Conservation (phyloP, 129 eudicot genomes). For the Flaveria brownii region DNA sequence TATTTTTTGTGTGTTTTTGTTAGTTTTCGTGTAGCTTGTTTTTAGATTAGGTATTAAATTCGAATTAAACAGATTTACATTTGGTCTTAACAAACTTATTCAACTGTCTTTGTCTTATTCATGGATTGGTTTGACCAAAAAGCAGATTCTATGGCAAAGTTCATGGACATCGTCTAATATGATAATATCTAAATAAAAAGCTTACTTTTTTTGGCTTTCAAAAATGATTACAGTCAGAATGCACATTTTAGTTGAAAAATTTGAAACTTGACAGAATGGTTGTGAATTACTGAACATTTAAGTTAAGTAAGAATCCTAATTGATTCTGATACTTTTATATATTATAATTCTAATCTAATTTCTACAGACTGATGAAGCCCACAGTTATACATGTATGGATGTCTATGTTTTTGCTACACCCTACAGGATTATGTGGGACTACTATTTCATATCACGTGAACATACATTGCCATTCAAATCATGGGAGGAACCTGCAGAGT, state of each 20-base stretch:
- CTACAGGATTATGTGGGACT: conserved; percentile 95
- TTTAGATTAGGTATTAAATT: no score
- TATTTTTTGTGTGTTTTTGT: no score
- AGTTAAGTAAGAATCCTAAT: background rate
- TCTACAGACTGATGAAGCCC: conserved; percentile 79
- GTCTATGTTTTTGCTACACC: conserved; percentile 98
- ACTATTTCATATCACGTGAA: conserved; percentile 75
- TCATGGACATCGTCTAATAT: no score
- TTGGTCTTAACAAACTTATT: no score
- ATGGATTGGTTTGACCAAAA: no score
- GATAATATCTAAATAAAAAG: no score
- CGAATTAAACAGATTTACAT: no score
- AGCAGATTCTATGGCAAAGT: no score
- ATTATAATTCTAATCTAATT: background rate
- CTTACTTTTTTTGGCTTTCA: no score
- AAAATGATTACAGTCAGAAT: no score
- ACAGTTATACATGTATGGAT: conserved; percentile 99
- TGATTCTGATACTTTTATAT: conserved; percentile 17
- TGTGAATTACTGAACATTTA: background rate
- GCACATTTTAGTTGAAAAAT: background rate
- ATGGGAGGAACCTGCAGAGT: conserved; percentile 98
- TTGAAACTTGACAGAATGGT: background rate
- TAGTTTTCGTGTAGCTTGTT: no score
- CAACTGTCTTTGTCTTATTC: no score
- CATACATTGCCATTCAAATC: conserved; percentile 69